phyloP scores from a whole-genome alignment of 305 asterid species.

The Fraxinus platypoda region DNA sequence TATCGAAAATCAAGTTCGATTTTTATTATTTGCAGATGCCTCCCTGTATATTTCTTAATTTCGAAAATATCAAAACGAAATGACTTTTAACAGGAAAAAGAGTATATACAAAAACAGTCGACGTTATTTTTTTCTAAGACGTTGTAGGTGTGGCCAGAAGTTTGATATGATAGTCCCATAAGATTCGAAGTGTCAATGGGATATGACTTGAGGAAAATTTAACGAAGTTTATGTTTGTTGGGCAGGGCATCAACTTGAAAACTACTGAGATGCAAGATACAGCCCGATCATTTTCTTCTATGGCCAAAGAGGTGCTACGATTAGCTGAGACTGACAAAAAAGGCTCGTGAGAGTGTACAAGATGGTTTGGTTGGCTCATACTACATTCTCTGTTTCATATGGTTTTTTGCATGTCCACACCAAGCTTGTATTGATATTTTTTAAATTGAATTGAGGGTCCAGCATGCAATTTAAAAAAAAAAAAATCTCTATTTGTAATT shows the following conservation, averaged over 20 bases:
- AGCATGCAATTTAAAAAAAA: too few relatives aligned
- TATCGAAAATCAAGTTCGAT: not conserved
- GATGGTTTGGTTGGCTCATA: not conserved
- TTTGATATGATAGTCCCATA: not conserved
- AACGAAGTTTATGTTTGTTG: not conserved
- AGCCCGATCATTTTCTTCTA: constrained; percentile 72
- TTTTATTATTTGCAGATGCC: not conserved
- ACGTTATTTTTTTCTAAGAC: not conserved
- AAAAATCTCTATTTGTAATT: not conserved
- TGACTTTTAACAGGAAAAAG: not conserved
- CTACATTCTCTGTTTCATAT: not conserved
- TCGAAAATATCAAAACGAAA: not conserved
- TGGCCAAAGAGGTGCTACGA: constrained; percentile 81
- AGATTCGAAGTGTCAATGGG: not conserved
- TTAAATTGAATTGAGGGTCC: not conserved
- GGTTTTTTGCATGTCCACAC: not conserved
- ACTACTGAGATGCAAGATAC: constrained; percentile 89
- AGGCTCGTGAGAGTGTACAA: not conserved
- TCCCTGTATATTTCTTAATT: not conserved
- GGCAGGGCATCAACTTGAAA: constrained; percentile 77
- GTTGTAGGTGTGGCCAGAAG: not conserved
- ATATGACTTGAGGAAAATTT: not conserved
- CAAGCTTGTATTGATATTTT: not conserved
- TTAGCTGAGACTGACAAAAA: constrained; percentile 58
- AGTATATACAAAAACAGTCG: not conserved